Evolutionary conservation across 1,284 basidiomycete genomes (phyloP), one percentile per base, ranked within the genome.

Genomic region (Cutaneotrichosporon spelunceum): DNA sequence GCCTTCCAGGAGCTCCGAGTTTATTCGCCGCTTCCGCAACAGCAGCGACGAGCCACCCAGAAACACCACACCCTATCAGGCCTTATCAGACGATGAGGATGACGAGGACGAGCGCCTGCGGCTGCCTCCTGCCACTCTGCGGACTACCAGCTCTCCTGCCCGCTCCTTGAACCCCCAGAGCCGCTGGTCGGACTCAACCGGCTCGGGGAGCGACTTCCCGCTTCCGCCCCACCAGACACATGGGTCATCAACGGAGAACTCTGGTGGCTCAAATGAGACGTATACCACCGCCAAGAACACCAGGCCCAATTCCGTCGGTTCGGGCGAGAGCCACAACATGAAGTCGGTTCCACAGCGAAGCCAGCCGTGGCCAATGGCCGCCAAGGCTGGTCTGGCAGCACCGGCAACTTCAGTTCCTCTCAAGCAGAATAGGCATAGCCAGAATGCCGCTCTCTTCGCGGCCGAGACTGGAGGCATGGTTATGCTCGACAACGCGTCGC

Each of bases 391-490:
- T 1, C 59, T 53, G 8, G 30, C 53, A n/a, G 48, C 53, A 1
- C 26, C 47, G 4, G 36, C 34, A 4, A 55, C 34, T 2, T 19
- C 53, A 13, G 26, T 19, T 47, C 27, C 47, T 26, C 27, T 56
- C 23, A 16, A 29, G 7, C 14, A 39, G 23, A 2, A 19, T 7
- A 7, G 33, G 36, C 75, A 76, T 55, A 74, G 72, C 1, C 64
- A 63, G 27, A 75, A 76, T 57, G 66, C 62, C n/a, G 72, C 64
- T 0, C 61, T 77, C 4, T 59, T 74, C 8, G 64, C 62, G 0
- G 75, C 74, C 1, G 74, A 75, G 54, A 65, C 64, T 0, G 74
- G 75, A 0, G 73, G 72, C 8, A 72, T 72, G 68, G 24, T 66
- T 23, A 49, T 53, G 26, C 52, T 62, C 19, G n/a, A 47, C 33